Conservation (phyloP, 768 basidiomycete species). For the Lactifluus echinatus region DNA sequence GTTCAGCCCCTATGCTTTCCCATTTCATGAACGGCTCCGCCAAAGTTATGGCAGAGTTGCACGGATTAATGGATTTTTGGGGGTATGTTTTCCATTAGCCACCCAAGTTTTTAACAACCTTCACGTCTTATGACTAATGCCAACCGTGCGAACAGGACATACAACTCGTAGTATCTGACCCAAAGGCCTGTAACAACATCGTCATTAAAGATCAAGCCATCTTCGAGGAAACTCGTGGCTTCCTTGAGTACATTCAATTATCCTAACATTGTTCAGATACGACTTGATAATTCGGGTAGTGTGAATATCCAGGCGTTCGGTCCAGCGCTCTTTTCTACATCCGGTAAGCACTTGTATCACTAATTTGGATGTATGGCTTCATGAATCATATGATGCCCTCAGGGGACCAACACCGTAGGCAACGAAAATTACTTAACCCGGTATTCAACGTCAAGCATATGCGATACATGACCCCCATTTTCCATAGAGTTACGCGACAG, state of each 20-base stretch:
- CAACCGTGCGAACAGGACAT: not conserved
- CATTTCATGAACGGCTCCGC: not conserved
- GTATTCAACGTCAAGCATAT: conserved; percentile 22
- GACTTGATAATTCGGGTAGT: not conserved
- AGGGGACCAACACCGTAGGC: not conserved
- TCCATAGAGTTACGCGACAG: conserved; percentile 16
- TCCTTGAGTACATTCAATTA: not conserved
- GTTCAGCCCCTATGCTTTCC: not conserved
- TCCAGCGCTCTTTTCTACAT: not conserved
- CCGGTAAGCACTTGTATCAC: not conserved
- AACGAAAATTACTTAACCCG: conserved; percentile 9
- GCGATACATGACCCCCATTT: conserved; percentile 19
- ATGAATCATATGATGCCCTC: not conserved
- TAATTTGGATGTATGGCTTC: not conserved
- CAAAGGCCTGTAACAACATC: not conserved
- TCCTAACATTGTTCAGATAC: no score
- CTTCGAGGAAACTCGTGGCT: not conserved
- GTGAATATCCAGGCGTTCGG: not conserved
- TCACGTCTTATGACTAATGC: not conserved
- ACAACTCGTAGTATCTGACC: conserved; percentile 4
- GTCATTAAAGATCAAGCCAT: not conserved
- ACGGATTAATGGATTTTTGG: not conserved
- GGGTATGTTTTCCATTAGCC: no score
- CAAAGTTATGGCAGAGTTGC: not conserved
- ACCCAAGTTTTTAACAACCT: no score